Evolutionary conservation across 2,329 filamentous ascomycete species (phyloP).

Genomic region (Epichloe bromicola): DNA sequence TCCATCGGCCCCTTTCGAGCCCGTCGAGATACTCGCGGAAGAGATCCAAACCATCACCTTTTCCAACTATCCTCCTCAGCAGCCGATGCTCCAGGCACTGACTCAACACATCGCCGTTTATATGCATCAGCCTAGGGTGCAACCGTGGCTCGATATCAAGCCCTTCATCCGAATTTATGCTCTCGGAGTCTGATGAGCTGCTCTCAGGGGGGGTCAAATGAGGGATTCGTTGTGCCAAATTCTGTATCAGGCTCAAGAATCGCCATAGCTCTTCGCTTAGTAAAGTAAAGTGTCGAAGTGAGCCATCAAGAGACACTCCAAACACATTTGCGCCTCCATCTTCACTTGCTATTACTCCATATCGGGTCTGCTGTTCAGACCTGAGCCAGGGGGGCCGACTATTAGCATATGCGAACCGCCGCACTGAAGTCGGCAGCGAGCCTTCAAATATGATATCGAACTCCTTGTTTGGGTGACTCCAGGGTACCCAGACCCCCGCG

Average conservation of each 20-base stretch:
- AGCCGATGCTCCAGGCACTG: constrained; percentile 35
- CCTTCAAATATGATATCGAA: constrained; percentile 41
- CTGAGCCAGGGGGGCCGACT: constrained; percentile 40
- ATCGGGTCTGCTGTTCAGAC: constrained; percentile 20
- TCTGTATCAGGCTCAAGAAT: constrained; percentile 61
- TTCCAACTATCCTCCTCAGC: constrained; percentile 29
- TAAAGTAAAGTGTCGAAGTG: constrained; percentile 55
- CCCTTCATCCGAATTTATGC: constrained; percentile 12
- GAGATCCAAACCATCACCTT: constrained; percentile 20
- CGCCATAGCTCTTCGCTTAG: constrained; percentile 50
- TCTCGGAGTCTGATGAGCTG: constrained; percentile 1
- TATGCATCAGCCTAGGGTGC: constrained; percentile 41
- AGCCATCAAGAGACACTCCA: constrained; percentile 57
- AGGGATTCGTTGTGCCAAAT: constrained; percentile 40
- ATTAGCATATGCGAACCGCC: constrained; percentile 39
- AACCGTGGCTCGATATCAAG: constrained; percentile 23
- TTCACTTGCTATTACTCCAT: constrained; percentile 29
- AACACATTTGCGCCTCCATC: constrained; percentile 39
- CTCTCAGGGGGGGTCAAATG: constrained; percentile 29
- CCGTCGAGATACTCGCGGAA: constrained; percentile 37
- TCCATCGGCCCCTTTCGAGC: constrained; percentile 33
- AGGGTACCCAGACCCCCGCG: constrained; percentile 37
- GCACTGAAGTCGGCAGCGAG: constrained; percentile 40
- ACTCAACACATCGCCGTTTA: constrained; percentile 53
- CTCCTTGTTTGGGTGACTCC: constrained; percentile 25